Evolutionary conservation across 2,329 filamentous ascomycete species (phyloP), one percentile per base, ranked within the genome.

Genomic region (Septoria petroselini): DNA sequence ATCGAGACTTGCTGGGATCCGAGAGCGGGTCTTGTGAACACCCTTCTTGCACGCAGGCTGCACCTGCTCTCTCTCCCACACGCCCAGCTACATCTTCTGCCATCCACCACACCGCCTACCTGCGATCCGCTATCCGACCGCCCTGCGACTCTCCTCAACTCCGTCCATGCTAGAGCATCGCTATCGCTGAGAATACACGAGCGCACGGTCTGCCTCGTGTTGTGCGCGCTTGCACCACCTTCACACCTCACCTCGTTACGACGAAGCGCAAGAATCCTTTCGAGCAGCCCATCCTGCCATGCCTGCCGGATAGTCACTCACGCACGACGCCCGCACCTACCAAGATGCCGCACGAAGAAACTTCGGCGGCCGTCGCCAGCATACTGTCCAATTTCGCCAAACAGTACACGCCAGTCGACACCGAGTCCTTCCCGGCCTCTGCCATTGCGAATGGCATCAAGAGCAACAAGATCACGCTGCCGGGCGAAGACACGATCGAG

Each of bases 401-500:
- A 58, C 70, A 72, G 48, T 70, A 75, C 59, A 68, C 71, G 45
- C 71, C 72, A 3, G 47, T 64, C 41, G 64, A 69, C 57, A 69
- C 75, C 55, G 62, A 67, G 54, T 71, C 71, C 14, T 75, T 76
- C 60, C 65, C 68, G 37, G 71, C 70, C 45, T 68, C 71, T 39
- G 67, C 73, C 48, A 71, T 70, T 41, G 66, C 71, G 35, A 81
- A 83, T 71, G 76, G 77, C 58, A 65, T 69, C 44, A 73, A 76
- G 56, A 63, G 70, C 27, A 71, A 73, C 55, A 74, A 79, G 58
- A 77, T 91, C 65, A 79, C 78, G 55, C 78, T 97, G 18, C 91
- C 91, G 11, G 93, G 93, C 51, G 78, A 81, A 50, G 80, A 89
- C 52, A 85, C 81, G 37, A 71, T 81, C 29, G 85, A 85, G 59